These are phyloP conservation scores for Skeletonema marinoi DNA, from an alignment of 108 stramenopile species.

Conservation along the genomic window DNA sequence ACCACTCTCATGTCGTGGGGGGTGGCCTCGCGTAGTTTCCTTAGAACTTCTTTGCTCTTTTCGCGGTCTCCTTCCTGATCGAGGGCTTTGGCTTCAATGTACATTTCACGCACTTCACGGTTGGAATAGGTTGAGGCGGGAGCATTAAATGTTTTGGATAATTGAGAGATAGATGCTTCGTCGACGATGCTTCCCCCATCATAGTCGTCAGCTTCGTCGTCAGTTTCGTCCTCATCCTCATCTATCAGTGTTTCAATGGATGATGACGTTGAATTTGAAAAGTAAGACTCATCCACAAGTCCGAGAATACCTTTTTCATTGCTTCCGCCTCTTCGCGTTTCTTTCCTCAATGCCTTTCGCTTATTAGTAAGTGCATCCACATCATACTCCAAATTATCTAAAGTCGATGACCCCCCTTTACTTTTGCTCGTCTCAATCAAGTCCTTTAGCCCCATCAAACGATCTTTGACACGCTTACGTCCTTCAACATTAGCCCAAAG, in stretches of 20 bases:
- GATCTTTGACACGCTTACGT: slow-evolving; percentile 36
- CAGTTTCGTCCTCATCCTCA: slow-evolving; percentile 28
- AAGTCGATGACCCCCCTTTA: slow-evolving; percentile 5
- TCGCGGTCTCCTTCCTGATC: slow-evolving; percentile 70
- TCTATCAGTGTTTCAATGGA: background rate
- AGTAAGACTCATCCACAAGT: slow-evolving; percentile 42
- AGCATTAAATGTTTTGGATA: slow-evolving; percentile 58
- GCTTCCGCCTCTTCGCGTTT: slow-evolving; percentile 7
- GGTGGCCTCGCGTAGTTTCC: slow-evolving; percentile 53
- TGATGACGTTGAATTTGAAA: slow-evolving; percentile 17
- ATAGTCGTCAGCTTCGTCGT: slow-evolving; percentile 28
- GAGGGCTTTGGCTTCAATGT: slow-evolving; percentile 66
- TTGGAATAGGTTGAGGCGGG: slow-evolving; percentile 62
- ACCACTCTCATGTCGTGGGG: slow-evolving; percentile 74
- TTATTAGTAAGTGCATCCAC: slow-evolving; percentile 21
- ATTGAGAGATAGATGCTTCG: slow-evolving; percentile 49
- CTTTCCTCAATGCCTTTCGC: slow-evolving; percentile 31
- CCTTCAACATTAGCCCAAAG: slow-evolving; percentile 62
- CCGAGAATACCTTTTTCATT: slow-evolving; percentile 28
- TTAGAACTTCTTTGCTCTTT: slow-evolving; percentile 51
- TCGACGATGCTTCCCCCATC: slow-evolving; percentile 5
- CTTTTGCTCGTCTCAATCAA: slow-evolving; percentile 25
- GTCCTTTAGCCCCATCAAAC: slow-evolving; percentile 28
- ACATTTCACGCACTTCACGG: slow-evolving; percentile 66
- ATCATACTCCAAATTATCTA: slow-evolving; percentile 11